These are phyloP conservation scores for Talaromyces sp. DNA, from an alignment of 2,329 filamentous ascomycete species.

Conservation along the genomic window DNA sequence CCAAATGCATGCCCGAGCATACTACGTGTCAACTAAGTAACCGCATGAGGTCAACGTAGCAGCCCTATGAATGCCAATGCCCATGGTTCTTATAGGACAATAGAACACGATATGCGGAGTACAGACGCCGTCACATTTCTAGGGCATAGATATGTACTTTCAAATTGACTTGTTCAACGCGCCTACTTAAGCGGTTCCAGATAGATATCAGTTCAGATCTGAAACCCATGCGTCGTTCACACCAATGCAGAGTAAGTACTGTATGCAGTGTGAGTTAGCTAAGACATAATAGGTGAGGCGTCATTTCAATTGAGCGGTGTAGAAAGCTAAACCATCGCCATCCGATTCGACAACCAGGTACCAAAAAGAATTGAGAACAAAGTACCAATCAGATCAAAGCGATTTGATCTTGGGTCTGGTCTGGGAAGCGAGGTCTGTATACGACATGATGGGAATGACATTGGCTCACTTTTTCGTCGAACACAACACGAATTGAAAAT, in stretches of 20 bases:
- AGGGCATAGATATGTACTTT: background rate
- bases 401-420: too few relatives aligned
- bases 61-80: background rate
- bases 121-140: background rate
- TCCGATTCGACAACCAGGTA: background rate
- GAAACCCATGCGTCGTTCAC: background rate
- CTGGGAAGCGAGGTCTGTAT: background rate
- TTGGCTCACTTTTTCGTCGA: background rate
- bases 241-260: background rate
- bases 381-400: too few relatives aligned
- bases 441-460: background rate
- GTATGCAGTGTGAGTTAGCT: background rate
- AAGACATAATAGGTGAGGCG: background rate
- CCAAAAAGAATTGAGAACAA: too few relatives aligned
- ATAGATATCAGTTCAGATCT: background rate
- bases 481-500: background rate
- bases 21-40: background rate
- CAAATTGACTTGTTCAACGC: background rate
- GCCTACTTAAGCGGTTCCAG: background rate
- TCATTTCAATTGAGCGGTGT: slow-evolving; percentile 12
- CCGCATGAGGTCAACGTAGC: background rate
- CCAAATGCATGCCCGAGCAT: background rate
- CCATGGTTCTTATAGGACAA: background rate
- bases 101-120: background rate
- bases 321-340: slow-evolving; percentile 1